Evolutionary conservation across 805 yeast species (phyloP).

Genomic region (Wickerhamomyces rabaulensis): DNA sequence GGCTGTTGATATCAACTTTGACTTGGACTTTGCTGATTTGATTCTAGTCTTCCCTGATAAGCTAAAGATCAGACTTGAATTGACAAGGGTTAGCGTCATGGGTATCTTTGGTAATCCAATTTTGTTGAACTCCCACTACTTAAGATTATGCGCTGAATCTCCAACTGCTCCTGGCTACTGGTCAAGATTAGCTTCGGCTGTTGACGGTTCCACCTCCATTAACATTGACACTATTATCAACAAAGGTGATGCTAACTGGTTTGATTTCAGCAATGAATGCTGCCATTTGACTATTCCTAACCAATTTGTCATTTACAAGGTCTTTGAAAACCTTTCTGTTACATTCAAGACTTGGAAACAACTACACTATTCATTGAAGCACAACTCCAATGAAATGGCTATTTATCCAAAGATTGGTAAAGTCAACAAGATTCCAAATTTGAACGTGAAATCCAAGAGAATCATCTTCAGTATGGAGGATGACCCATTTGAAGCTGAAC

Average conservation of each 20-base stretch:
- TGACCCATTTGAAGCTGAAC: slow-evolving; percentile 82
- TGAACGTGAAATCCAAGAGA: slow-evolving; percentile 49
- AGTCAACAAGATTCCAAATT: slow-evolving; percentile 48
- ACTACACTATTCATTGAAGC: slow-evolving; percentile 42
- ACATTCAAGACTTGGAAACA: slow-evolving; percentile 63
- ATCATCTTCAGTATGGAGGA: slow-evolving; percentile 70
- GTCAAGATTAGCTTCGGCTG: slow-evolving; percentile 42
- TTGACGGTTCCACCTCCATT: slow-evolving; percentile 25
- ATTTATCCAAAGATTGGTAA: slow-evolving; percentile 35
- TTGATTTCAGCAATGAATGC: slow-evolving; percentile 32
- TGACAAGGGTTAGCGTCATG: slow-evolving; percentile 23
- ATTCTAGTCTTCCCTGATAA: slow-evolving; percentile 40
- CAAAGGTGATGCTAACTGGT: slow-evolving; percentile 28
- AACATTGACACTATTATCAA: slow-evolving; percentile 27
- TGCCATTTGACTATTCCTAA: slow-evolving; percentile 62
- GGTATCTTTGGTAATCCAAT: slow-evolving; percentile 20
- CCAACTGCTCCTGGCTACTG: slow-evolving; percentile 42
- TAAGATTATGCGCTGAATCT: slow-evolving; percentile 47
- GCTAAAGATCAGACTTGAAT: slow-evolving; percentile 43
- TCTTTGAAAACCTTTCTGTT: slow-evolving; percentile 76
- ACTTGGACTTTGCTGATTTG: slow-evolving; percentile 20
- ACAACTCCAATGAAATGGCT: slow-evolving; percentile 31
- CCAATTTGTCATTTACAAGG: slow-evolving; percentile 65
- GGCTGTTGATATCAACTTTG: slow-evolving; percentile 19
- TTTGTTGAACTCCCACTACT: slow-evolving; percentile 25